Percentiles rank a stretch among this genome's conserved stretches.
phyloP scores from a whole-genome alignment of 768 basidiomycete species.

The Xerocomus spinulosus region DNA sequence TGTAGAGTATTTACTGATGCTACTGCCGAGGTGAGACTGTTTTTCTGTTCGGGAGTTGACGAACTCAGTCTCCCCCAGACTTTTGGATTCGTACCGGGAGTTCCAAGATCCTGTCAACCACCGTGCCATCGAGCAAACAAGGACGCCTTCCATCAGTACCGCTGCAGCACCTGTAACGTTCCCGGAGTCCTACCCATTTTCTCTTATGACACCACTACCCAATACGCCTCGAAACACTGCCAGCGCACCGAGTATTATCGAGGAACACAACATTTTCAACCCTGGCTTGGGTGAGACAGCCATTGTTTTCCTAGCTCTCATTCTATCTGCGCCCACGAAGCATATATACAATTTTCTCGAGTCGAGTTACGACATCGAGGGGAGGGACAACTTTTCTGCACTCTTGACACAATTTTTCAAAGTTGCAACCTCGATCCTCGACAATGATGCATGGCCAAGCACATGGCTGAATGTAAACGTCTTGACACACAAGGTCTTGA shows the following conservation, averaged over 20 bases:
- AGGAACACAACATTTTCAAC: slow-evolving; percentile 56
- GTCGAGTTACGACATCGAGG: slow-evolving; percentile 82
- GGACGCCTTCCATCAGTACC: slow-evolving; percentile 54
- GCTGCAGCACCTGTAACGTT: slow-evolving; percentile 72
- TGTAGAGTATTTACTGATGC: slow-evolving; percentile 75
- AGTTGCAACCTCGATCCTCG: slow-evolving; percentile 73
- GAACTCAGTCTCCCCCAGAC: slow-evolving; percentile 37
- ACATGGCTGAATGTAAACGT: slow-evolving; percentile 92
- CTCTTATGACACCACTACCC: slow-evolving; percentile 66
- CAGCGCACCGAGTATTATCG: slow-evolving; percentile 37
- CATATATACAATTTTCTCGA: slow-evolving; percentile 77
- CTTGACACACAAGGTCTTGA: slow-evolving; percentile 79
- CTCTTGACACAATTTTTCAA: slow-evolving; percentile 78
- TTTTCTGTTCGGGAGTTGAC: background rate
- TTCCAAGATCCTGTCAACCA: slow-evolving; percentile 64
- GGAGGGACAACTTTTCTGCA: slow-evolving; percentile 67
- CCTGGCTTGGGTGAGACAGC: slow-evolving; percentile 82
- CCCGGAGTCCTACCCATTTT: slow-evolving; percentile 92
- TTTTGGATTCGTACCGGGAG: slow-evolving; percentile 86
- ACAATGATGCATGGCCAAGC: slow-evolving; percentile 83
- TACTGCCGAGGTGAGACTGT: slow-evolving; percentile 72
- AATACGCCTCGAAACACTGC: slow-evolving; percentile 44
- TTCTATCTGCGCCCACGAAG: slow-evolving; percentile 74
- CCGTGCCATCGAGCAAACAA: slow-evolving; percentile 64
- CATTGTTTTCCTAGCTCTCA: slow-evolving; percentile 75